These are phyloP conservation scores for Phylloporus scabripes DNA, from an alignment of 768 basidiomycete species.

Conservation along the genomic window DNA sequence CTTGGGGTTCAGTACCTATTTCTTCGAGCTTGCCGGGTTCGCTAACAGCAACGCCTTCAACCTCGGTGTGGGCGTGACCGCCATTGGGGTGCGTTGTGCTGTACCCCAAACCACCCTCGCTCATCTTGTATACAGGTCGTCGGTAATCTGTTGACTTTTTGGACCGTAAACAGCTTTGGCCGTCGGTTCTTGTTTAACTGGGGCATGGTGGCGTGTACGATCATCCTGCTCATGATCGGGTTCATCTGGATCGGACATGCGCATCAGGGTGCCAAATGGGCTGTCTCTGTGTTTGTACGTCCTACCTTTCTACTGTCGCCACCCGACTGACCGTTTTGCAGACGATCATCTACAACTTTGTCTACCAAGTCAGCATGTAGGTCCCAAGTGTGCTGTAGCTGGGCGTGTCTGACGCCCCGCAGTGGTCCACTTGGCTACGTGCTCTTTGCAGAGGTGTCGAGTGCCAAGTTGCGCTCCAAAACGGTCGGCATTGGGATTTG, in stretches of 20 bases:
- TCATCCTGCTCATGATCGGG: constrained; percentile 23
- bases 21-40: constrained; percentile 35
- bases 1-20: constrained; percentile 16
- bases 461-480: constrained; percentile 28
- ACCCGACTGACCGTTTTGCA: not conserved
- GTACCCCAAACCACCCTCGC: not conserved
- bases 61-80: constrained; percentile 26
- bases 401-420: not conserved
- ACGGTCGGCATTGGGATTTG: constrained; percentile 25
- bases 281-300: not conserved
- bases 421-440: constrained; percentile 25
- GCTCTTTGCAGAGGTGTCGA: constrained; percentile 27
- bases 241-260: constrained; percentile 8
- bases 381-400: not conserved
- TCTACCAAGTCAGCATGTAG: constrained; percentile 25
- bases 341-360: constrained; percentile 30
- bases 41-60: constrained; percentile 26
- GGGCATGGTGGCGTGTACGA: constrained; percentile 21
- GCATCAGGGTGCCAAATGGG: no score
- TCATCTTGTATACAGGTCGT: no score
- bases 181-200: constrained; percentile 26
- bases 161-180: no score
- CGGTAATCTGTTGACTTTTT: no score
- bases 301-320: no score
- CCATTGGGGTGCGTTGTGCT: constrained; percentile 18